Base-by-base conservation (phyloP, 192 early-diverging fungal species). In the Funneliformis mosseae region DNA sequence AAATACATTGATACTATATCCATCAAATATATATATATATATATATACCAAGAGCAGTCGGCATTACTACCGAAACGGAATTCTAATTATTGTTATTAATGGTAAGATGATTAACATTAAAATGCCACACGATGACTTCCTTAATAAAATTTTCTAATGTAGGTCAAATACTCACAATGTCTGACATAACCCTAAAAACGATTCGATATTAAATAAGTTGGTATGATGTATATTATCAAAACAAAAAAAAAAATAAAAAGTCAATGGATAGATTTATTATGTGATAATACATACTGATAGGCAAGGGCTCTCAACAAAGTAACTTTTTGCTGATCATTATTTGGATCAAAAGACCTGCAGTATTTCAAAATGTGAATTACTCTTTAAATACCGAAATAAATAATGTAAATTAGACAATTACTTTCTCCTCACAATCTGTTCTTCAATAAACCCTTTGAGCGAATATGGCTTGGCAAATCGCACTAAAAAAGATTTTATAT, bases 1-100 rank as follows among this genome's bases (percentile, higher is more conserved):
- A 28, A 38, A 74, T 38, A 55, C 14, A 48, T 6, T 6, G 25
- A 3, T 16, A 55, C 3, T 33, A 74, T n/a, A 14, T n/a, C 11
- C 8, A 14, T 16, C 50, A 14, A 23, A 72, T 11, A 11, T n/a
- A 23, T 48, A 4, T 27, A 8, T 42, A 38, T 23, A 38, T n/a
- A 10, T 2, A 38, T 16, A 27, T 28, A 74, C 77, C 77, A 28
- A 96, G 81, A 12, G 95, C 93, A 14, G 95, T 94, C 14, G 95
- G 95, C 95, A 96, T 96, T 12, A 94, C 90, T 64, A 95, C 94
- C 5, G 89, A 89, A 63, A 92, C 90, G 8, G 89, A 82, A 84
- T 96, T 96, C 89, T 90, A 80, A 10, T n/a, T 41, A 43, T 21
- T 10, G 12, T 10, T 7, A 69, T 18, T 25, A 69, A 66, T 27